phyloP scores from a whole-genome alignment of 2,329 filamentous ascomycete species.

The Leptographium radiaticola region DNA sequence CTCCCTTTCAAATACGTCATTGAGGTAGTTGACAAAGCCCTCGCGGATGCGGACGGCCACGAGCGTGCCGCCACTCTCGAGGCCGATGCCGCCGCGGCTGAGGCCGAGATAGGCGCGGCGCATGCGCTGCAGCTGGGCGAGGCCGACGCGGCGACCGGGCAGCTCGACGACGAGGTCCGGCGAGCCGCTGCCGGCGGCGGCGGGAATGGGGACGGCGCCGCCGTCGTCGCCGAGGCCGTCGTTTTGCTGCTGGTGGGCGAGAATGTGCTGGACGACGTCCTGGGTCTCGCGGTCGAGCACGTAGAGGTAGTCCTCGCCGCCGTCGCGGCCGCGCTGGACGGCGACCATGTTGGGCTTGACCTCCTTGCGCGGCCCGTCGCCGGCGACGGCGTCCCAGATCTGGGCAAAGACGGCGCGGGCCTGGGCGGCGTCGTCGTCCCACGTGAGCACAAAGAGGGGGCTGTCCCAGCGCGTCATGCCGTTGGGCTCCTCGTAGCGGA shows the following conservation, averaged over 20 bases:
- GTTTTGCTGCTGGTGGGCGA: conserved; percentile 57
- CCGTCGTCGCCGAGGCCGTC: conserved; percentile 35
- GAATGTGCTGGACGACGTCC: conserved; percentile 56
- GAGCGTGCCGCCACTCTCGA: conserved; percentile 41
- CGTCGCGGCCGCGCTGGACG: conserved; percentile 47
- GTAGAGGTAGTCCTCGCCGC: conserved; percentile 63
- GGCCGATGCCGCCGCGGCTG: conserved; percentile 56
- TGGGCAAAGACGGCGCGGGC: conserved; percentile 41
- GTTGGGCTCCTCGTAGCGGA: conserved; percentile 77
- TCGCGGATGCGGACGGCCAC: conserved; percentile 42
- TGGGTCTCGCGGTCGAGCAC: conserved; percentile 69
- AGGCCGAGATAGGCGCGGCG: conserved; percentile 65
- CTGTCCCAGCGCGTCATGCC: conserved; percentile 77
- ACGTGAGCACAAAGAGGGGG: conserved; percentile 66
- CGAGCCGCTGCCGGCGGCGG: conserved; percentile 10
- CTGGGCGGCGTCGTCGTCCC: conserved; percentile 58
- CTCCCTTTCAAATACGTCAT: conserved; percentile 49
- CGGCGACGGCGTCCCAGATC: conserved; percentile 65
- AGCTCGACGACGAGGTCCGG: conserved; percentile 47
- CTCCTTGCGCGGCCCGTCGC: conserved; percentile 38
- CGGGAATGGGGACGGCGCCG: conserved; percentile 40
- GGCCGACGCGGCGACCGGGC: conserved; percentile 50
- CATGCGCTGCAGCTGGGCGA: conserved; percentile 66
- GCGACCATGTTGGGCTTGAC: conserved; percentile 67
- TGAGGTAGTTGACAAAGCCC: conserved; percentile 54